Base-by-base conservation (phyloP, 305 asterid genomes). In the Fraxinus floribunda region DNA sequence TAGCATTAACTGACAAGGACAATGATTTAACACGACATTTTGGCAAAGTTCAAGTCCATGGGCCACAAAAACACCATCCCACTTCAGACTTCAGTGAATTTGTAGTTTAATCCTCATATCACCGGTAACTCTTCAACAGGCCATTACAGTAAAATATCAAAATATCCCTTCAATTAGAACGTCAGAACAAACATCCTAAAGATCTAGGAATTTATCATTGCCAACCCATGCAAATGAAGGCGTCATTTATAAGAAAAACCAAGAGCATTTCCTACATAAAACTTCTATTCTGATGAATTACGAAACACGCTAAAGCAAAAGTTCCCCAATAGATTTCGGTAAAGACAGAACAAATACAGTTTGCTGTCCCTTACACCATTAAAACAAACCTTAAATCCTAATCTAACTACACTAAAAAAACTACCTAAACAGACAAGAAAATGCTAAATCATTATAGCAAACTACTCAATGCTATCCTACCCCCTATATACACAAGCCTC, bases 401-500 rank as follows among this genome's bases (percentile, higher is more conserved):
- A 44, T 72, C 86, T 81, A 75, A 57, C 87, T 85, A 78, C 11
- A 79, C 71, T 52, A 80, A 75, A 41, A 39, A 44, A 57, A 78
- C 34, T 66, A 77, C 22, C 36, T 7, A 83, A 79, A 64, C 24
- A 22, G 24, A 62, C 15, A 35, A 81, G 80, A 66, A 87, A 79
- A 15, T 13, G 76, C 34, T 24, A 1, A 16, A 79, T 20, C 81
- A 78, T 76, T 52, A 49, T 13, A 79, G 70, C 57, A 24, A 46
- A 79, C 79, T 81, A 83, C 78, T 76, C 85, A 85, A 62, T 77
- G 75, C 85, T 83, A 80, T 20, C 84, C 90, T 85, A 85, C 79
- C 77, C 88, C 85, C 84, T 87, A 85, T 84, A 85, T 82, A 88
- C 86, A 82, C 91, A 84, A 62, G 82, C 86, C 75, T 82, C 85